These are phyloP conservation scores for Lumnitzera racemosa DNA, from an alignment of 345 rosid genomes.

Conservation along the genomic window DNA sequence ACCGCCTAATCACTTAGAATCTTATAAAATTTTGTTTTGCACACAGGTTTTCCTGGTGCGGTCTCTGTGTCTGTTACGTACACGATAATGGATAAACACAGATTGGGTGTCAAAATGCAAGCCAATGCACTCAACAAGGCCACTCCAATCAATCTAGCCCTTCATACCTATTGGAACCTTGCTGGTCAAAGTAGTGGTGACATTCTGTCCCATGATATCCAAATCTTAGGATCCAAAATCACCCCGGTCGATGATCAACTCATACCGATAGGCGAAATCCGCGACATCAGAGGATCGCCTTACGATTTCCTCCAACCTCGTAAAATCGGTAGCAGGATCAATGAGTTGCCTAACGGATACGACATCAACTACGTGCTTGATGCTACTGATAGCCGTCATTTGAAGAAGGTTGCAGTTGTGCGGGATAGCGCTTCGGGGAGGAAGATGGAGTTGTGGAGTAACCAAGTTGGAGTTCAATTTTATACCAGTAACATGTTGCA, in stretches of 20 bases:
- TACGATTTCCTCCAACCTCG: constrained; percentile 53
- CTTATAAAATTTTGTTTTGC: not conserved
- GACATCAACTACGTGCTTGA: constrained; percentile 73
- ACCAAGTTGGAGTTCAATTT: constrained; percentile 65
- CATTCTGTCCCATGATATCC: constrained; percentile 55
- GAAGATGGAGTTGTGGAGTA: constrained; percentile 69
- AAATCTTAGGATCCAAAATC: constrained; percentile 32
- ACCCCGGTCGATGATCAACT: constrained; percentile 66
- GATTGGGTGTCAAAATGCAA: constrained; percentile 45
- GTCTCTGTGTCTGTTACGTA: constrained; percentile 54
- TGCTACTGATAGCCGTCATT: constrained; percentile 14
- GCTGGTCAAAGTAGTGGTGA: constrained; percentile 55
- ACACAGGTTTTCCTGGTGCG: constrained; percentile 75
- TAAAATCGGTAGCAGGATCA: constrained; percentile 36
- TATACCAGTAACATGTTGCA: constrained; percentile 50
- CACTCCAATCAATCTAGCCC: constrained; percentile 71
- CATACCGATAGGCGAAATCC: constrained; percentile 68
- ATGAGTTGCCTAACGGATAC: constrained; percentile 49
- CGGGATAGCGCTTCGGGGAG: constrained; percentile 50
- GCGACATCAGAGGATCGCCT: constrained; percentile 35
- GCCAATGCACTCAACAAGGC: constrained; percentile 48
- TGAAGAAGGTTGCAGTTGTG: constrained; percentile 50
- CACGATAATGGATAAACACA: constrained; percentile 39
- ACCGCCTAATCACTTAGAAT: not conserved
- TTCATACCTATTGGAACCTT: constrained; percentile 85